Evolutionary conservation across 2,329 filamentous ascomycete species (phyloP).

Genomic region (Xylariaceae sp.): DNA sequence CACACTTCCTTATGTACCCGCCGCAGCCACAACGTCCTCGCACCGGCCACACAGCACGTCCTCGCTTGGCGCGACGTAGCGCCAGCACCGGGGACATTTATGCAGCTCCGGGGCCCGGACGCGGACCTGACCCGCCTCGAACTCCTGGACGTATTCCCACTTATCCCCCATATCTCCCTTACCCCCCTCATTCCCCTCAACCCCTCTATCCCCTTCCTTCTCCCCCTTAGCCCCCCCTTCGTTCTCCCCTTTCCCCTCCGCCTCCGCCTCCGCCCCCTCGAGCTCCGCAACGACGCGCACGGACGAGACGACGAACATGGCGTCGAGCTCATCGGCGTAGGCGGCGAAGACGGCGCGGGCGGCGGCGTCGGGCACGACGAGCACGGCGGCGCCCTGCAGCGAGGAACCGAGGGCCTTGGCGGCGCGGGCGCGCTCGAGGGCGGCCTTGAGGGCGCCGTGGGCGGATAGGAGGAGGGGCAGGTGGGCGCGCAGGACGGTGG

Average conservation of each 20-base stretch:
- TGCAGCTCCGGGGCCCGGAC: constrained; percentile 53
- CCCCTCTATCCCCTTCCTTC: no score
- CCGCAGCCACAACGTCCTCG: constrained; percentile 60
- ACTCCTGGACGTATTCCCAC: constrained; percentile 48
- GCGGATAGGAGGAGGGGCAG: constrained; percentile 55
- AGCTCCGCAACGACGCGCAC: constrained; percentile 52
- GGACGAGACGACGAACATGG: constrained; percentile 69
- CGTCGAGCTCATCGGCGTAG: constrained; percentile 56
- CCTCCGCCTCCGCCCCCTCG: constrained; percentile 22
- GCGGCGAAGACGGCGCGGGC: constrained; percentile 40
- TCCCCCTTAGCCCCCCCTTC: no score
- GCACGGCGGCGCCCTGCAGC: constrained; percentile 72
- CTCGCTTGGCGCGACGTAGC: constrained; percentile 70
- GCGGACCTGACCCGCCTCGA: constrained; percentile 41
- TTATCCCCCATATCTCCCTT: no score
- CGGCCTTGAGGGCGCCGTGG: constrained; percentile 70
- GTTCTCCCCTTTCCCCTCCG: no score
- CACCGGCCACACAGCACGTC: constrained; percentile 75
- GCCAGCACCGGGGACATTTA: constrained; percentile 92
- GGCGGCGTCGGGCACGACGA: constrained; percentile 49
- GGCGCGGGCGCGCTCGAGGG: constrained; percentile 72
- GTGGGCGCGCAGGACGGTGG: constrained; percentile 44
- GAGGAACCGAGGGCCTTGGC: constrained; percentile 78
- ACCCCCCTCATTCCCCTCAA: no score
- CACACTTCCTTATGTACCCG: no score